These are phyloP conservation scores for Boletus reticuloceps DNA, from an alignment of 768 basidiomycete genomes.

Conservation along the genomic window DNA sequence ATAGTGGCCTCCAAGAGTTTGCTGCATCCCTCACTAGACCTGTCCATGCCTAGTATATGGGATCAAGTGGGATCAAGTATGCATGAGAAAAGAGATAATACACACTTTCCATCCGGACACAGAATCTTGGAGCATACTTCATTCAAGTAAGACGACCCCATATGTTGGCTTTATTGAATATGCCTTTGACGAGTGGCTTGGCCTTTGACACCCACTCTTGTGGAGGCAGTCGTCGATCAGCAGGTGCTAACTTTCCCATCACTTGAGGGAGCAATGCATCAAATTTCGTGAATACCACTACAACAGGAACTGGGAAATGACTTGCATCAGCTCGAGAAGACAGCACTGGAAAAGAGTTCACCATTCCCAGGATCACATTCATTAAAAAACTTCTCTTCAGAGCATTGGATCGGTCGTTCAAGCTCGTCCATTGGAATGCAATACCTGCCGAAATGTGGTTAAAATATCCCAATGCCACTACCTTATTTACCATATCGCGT, in stretches of 20 bases:
- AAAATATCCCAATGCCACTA: background rate
- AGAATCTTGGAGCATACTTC: background rate
- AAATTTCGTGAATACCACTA: constrained; percentile 4
- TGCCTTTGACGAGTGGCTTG: background rate
- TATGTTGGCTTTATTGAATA: background rate
- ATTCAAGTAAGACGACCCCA: background rate
- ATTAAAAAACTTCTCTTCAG: constrained; percentile 2
- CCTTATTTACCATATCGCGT: background rate
- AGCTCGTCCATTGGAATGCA: constrained; percentile 8
- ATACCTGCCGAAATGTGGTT: background rate
- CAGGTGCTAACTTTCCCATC: background rate
- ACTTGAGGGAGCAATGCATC: background rate
- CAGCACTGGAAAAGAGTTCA: background rate
- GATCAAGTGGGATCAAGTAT: background rate
- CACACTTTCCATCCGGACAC: background rate
- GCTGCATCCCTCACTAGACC: background rate
- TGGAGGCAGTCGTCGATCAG: background rate
- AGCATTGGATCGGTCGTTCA: background rate
- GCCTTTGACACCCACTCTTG: background rate
- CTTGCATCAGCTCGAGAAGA: background rate
- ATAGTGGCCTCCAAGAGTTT: background rate
- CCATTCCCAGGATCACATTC: background rate
- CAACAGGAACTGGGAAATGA: background rate
- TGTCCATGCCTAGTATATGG: background rate
- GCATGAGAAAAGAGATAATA: background rate